These are phyloP conservation scores for Juncus effusus DNA, from an alignment of 176 grass and related monocot species.

Conservation along the genomic window DNA sequence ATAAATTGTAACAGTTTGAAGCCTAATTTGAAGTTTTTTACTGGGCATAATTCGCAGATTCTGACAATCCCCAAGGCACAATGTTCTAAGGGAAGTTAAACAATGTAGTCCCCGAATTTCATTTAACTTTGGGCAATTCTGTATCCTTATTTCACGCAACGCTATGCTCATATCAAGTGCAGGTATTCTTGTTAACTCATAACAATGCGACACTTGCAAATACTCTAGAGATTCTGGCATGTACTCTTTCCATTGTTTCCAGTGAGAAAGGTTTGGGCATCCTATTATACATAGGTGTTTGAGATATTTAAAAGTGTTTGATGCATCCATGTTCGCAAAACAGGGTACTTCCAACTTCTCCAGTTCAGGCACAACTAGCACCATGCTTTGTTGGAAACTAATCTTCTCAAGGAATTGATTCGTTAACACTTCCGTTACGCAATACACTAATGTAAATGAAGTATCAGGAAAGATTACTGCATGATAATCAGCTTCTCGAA, in stretches of 20 bases:
- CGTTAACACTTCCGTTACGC: too few relatives aligned
- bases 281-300: background rate
- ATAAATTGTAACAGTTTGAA: background rate
- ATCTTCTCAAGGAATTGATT: too few relatives aligned
- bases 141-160: background rate
- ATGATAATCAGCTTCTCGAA: too few relatives aligned
- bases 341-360: background rate
- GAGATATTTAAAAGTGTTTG: background rate
- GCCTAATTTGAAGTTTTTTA: background rate
- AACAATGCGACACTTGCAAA: background rate
- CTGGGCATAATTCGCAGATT: background rate
- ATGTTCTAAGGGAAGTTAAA: background rate
- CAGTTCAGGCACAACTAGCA: background rate
- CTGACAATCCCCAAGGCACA: background rate
- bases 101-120: slow-evolving; percentile 8
- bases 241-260: background rate
- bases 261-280: background rate
- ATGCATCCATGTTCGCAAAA: background rate
- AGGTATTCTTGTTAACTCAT: background rate
- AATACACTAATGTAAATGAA: too few relatives aligned
- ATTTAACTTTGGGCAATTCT: background rate
- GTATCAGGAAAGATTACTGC: too few relatives aligned
- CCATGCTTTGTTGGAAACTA: background rate
- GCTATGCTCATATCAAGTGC: background rate
- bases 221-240: background rate